phyloP scores from a whole-genome alignment of 495 filamentous ascomycete genomes.

The Rostrohypoxylon terebratum region DNA sequence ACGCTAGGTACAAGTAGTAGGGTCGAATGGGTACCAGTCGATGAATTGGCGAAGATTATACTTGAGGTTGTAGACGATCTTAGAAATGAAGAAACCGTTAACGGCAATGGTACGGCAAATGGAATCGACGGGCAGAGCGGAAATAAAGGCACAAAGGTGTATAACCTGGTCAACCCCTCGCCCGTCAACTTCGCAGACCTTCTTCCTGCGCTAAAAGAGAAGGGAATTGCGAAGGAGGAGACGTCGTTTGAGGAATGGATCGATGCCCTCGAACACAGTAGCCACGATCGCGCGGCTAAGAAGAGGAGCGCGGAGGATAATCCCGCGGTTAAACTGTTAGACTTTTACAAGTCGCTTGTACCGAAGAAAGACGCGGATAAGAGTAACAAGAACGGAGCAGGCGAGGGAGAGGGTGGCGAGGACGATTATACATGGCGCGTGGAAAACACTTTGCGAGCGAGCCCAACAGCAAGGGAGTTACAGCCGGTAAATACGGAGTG shows the following conservation, averaged over 20 bases:
- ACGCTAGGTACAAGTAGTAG: slow-evolving; percentile 33
- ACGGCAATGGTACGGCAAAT: neutral
- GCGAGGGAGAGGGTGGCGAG: slow-evolving; percentile 7
- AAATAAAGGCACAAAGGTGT: slow-evolving; percentile 35
- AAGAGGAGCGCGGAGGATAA: slow-evolving; percentile 34
- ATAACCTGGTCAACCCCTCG: slow-evolving; percentile 45
- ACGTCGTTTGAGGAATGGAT: slow-evolving; percentile 40
- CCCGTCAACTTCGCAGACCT: slow-evolving; percentile 35
- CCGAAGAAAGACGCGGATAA: neutral
- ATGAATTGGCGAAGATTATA: slow-evolving; percentile 39
- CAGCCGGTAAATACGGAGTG: slow-evolving; percentile 43
- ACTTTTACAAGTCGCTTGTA: slow-evolving; percentile 45
- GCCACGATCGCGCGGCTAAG: slow-evolving; percentile 19
- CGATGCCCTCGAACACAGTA: slow-evolving; percentile 41
- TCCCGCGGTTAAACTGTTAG: slow-evolving; percentile 42
- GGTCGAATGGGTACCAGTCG: slow-evolving; percentile 48
- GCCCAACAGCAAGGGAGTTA: slow-evolving; percentile 40
- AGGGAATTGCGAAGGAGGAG: slow-evolving; percentile 21
- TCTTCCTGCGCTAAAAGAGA: slow-evolving; percentile 38
- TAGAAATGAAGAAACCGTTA: neutral
- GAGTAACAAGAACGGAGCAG: neutral
- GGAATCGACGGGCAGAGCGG: neutral
- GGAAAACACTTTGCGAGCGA: slow-evolving; percentile 41
- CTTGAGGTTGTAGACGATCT: slow-evolving; percentile 44
- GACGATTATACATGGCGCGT: slow-evolving; percentile 32